Evolutionary conservation across 148 eudicot species (phyloP).

Genomic region (Vaccinium vitisidaea): DNA sequence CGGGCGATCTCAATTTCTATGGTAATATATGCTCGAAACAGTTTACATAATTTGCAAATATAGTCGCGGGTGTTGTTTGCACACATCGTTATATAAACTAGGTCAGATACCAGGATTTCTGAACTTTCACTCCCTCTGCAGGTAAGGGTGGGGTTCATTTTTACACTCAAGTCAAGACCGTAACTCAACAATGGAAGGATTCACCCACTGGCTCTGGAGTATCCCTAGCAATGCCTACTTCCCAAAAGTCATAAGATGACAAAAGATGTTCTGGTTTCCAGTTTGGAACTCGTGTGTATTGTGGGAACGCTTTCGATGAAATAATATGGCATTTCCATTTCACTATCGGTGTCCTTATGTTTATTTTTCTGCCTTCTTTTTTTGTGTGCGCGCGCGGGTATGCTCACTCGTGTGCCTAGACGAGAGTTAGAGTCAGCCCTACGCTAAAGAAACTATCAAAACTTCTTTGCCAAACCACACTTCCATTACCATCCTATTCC

Average conservation of each 20-base stretch:
- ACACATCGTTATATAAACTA: neutral
- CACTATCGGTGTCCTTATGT: neutral
- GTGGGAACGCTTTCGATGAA: neutral
- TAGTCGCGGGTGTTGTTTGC: neutral
- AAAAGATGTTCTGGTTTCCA: neutral
- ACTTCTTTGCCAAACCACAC: neutral
- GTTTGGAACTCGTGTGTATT: neutral
- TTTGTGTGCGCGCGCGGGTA: neutral
- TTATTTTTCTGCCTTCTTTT: neutral
- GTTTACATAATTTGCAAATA: neutral
- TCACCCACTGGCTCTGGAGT: constrained; percentile 62
- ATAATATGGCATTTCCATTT: neutral
- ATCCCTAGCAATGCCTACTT: constrained; percentile 97
- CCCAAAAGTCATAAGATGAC: constrained; percentile 52
- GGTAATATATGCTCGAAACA: constrained; percentile 40
- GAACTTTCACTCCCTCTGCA: constrained; percentile 27
- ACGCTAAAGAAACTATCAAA: neutral
- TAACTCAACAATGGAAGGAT: constrained; percentile 98
- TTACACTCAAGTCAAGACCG: constrained; percentile 84
- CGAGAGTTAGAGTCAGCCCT: neutral
- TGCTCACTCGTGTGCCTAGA: neutral
- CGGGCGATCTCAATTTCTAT: constrained; percentile 97
- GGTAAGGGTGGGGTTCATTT: constrained; percentile 97
- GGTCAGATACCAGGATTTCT: neutral
- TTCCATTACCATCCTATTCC: neutral